These are phyloP conservation scores for Kodamaea jinghongensis DNA, from an alignment of 805 yeast genomes.

Conservation along the genomic window DNA sequence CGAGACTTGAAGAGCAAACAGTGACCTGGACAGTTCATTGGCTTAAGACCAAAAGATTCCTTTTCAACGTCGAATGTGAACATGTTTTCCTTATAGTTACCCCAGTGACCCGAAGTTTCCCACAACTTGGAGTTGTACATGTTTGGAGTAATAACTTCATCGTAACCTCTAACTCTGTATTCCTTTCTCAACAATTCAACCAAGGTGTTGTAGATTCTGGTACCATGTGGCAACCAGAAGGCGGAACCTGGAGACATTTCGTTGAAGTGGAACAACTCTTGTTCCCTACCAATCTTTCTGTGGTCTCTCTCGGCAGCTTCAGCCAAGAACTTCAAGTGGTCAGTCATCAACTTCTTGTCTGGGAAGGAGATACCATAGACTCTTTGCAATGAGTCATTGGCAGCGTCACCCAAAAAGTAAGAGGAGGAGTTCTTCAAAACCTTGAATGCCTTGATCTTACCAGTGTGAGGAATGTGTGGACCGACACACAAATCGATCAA, in stretches of 20 bases:
- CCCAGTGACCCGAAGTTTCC: constrained; percentile 99
- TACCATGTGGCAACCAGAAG: constrained; percentile 99
- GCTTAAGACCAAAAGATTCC: constrained; percentile 91
- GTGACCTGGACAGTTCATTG: constrained; percentile 92
- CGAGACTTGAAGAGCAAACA: constrained; percentile 88
- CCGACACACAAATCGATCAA: constrained; percentile 96
- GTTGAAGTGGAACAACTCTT: constrained; percentile 91
- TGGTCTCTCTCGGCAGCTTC: constrained; percentile 97
- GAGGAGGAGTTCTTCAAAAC: constrained; percentile 94
- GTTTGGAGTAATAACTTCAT: constrained; percentile 98
- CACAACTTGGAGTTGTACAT: constrained; percentile 97
- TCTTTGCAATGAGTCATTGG: constrained; percentile 94
- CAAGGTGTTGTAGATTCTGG: constrained; percentile 91
- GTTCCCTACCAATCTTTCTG: constrained; percentile 94
- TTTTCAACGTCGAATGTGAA: constrained; percentile 95
- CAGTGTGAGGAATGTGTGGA: constrained; percentile 97
- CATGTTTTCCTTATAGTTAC: constrained; percentile 95
- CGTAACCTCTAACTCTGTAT: constrained; percentile 91
- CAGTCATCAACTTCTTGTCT: constrained; percentile 93
- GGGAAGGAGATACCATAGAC: constrained; percentile 98
- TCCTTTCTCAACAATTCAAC: constrained; percentile 76
- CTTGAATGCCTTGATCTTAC: constrained; percentile 91
- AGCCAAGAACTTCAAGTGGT: constrained; percentile 87
- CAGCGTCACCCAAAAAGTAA: constrained; percentile 90
- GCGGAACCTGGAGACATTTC: constrained; percentile 98